Conservation (phyloP, 495 filamentous ascomycete species). For the Thermothielavioides terrestris region DNA sequence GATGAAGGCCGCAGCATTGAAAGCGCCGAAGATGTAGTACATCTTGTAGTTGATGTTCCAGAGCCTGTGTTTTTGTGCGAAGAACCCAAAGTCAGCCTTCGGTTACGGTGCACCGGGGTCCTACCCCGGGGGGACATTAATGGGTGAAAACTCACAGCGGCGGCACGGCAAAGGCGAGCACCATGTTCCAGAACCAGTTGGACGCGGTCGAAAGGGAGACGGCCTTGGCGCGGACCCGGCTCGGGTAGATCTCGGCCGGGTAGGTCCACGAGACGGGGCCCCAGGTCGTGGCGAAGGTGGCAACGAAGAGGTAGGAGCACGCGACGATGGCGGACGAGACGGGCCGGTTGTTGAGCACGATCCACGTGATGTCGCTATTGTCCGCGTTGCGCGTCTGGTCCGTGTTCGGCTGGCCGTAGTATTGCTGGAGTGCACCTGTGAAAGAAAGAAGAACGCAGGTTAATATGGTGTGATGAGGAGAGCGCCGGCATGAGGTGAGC, state of each 20-base stretch:
- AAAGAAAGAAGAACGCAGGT: constrained; percentile 36
- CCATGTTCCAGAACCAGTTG: constrained; percentile 64
- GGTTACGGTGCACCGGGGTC: too few relatives aligned
- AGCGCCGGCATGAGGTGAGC: not conserved
- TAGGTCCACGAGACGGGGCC: constrained; percentile 79
- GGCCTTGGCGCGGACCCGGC: constrained; percentile 60
- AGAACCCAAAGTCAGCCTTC: too few relatives aligned
- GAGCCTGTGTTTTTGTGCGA: too few relatives aligned
- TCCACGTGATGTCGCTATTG: constrained; percentile 48
- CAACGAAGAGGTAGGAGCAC: constrained; percentile 66
- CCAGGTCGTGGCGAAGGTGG: constrained; percentile 68
- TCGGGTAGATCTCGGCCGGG: constrained; percentile 68
- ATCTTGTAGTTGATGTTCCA: constrained; percentile 49
- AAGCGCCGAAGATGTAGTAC: constrained; percentile 61
- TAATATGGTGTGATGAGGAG: constrained; percentile 17
- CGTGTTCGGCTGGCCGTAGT: constrained; percentile 47
- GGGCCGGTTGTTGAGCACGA: constrained; percentile 40
- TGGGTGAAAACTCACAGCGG: too few relatives aligned
- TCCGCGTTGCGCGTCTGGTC: constrained; percentile 24
- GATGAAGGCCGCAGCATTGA: constrained; percentile 60
- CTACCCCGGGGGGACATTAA: too few relatives aligned
- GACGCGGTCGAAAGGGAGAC: constrained; percentile 58
- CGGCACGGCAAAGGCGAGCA: constrained; percentile 57
- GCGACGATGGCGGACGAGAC: constrained; percentile 50
- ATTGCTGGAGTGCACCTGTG: constrained; percentile 48